Evolutionary conservation across 2,329 filamentous ascomycete genomes (phyloP).

Genomic region (Xylariaceae sp.): DNA sequence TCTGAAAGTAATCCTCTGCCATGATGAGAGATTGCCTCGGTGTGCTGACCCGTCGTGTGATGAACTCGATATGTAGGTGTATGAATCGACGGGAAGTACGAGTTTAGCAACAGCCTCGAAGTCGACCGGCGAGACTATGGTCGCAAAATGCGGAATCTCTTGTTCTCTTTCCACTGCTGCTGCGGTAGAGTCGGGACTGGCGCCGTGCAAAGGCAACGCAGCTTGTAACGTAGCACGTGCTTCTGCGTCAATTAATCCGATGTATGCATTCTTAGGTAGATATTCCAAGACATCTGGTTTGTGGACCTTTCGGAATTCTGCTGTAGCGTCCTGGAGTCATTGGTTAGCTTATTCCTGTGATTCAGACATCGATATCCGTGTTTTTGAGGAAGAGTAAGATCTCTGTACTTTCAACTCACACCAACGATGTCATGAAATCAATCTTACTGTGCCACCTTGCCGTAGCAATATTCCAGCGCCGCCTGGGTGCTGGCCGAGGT

Average conservation of each 20-base stretch:
- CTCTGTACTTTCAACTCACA: too few species aligned
- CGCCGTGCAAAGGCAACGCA: conserved; percentile 16
- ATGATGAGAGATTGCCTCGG: conserved; percentile 27
- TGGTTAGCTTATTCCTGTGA: conserved; percentile 1
- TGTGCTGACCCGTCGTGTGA: conserved; percentile 30
- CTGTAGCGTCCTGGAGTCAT: conserved; percentile 27
- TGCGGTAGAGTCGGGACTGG: neutral
- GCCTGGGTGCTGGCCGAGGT: conserved; percentile 31
- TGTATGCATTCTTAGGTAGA: conserved; percentile 27
- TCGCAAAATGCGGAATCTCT: conserved; percentile 25
- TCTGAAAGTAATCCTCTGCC: conserved; percentile 26
- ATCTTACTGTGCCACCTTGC: conserved; percentile 28
- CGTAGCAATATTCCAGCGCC: conserved; percentile 28
- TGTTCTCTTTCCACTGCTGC: neutral
- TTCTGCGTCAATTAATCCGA: conserved; percentile 25
- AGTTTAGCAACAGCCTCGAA: conserved; percentile 47
- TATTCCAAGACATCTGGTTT: conserved; percentile 27
- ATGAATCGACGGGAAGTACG: conserved; percentile 59
- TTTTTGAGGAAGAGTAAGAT: too few species aligned
- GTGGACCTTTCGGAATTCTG: conserved; percentile 31
- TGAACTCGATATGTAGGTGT: conserved; percentile 27
- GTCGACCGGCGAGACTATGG: conserved; percentile 36
- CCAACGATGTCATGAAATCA: neutral
- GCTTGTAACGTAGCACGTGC: conserved; percentile 12
- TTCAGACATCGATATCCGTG: too few species aligned